phyloP scores from a whole-genome alignment of 2,329 filamentous ascomycete species.

The Triangularia verruculosa region DNA sequence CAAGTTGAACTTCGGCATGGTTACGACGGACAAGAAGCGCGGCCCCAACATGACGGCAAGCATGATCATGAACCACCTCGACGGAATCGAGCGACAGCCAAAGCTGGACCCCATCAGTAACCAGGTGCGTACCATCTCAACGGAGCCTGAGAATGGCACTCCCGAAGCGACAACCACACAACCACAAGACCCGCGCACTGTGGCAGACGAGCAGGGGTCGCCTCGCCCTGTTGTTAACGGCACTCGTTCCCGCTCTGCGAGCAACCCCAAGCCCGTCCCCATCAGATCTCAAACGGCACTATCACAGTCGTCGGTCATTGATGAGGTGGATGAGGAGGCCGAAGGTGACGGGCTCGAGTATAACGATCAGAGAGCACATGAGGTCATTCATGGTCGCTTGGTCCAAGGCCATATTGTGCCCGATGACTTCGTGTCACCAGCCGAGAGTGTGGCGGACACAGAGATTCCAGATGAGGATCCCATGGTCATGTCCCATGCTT shows the following conservation, averaged over 20 bases:
- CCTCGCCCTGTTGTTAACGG: constrained; percentile 37
- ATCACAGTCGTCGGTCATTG: constrained; percentile 37
- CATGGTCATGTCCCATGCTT: constrained; percentile 77
- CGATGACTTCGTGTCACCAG: constrained; percentile 82
- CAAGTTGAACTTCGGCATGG: constrained; percentile 96
- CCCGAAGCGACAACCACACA: constrained; percentile 26
- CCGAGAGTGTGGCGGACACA: constrained; percentile 65
- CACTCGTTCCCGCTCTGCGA: constrained; percentile 23
- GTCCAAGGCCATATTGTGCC: constrained; percentile 95
- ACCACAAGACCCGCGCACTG: constrained; percentile 31
- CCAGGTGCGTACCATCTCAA: constrained; percentile 28
- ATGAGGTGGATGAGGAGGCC: constrained; percentile 39
- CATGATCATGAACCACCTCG: constrained; percentile 69
- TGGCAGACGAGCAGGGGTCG: constrained; percentile 45
- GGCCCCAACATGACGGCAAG: constrained; percentile 69
- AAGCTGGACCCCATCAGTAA: constrained; percentile 38
- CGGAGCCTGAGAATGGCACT: constrained; percentile 26
- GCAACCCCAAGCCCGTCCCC: constrained; percentile 29
- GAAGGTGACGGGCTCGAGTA: constrained; percentile 50
- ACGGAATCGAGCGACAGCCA: constrained; percentile 52
- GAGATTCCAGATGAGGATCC: constrained; percentile 69
- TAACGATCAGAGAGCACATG: constrained; percentile 76
- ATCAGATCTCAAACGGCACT: constrained; percentile 32
- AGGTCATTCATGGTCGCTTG: constrained; percentile 87
- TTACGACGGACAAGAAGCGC: constrained; percentile 77